phyloP scores from a whole-genome alignment of 805 yeast species.

The Wickerhamiella qilinensis region DNA sequence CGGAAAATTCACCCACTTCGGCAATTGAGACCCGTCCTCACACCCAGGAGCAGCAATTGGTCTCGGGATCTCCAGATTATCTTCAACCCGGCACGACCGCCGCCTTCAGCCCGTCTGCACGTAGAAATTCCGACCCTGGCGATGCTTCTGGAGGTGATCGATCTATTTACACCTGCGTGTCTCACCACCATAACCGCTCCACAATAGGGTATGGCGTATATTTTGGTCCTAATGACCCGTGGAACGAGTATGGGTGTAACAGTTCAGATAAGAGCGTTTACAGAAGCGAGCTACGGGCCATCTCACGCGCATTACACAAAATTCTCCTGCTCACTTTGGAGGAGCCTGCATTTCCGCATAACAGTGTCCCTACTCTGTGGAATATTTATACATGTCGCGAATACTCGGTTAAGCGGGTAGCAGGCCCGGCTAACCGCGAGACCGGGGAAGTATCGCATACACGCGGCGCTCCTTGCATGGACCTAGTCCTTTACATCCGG shows the following conservation, averaged over 20 bases:
- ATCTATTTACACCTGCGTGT: constrained; percentile 2
- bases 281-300: constrained; percentile 7
- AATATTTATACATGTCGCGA: constrained; percentile 5
- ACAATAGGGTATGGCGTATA: constrained; percentile 5
- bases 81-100: too few species aligned
- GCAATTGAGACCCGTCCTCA: too few species aligned
- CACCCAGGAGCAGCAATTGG: too few species aligned
- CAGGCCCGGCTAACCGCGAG: not conserved
- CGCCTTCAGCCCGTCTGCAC: too few species aligned
- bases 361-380: not conserved
- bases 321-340: not conserved
- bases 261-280: constrained; percentile 3
- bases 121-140: too few species aligned
- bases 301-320: constrained; percentile 3
- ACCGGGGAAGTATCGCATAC: constrained; percentile 1
- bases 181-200: constrained; percentile 1
- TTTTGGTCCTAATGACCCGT: constrained; percentile 5
- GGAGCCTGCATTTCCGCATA: not conserved
- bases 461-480: constrained; percentile 7
- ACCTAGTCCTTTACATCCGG: constrained; percentile 6
- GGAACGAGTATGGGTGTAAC: constrained; percentile 4
- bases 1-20: too few species aligned
- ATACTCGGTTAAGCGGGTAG: constrained; percentile 3
- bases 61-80: too few species aligned
- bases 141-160: too few species aligned